Evolutionary conservation across 2,329 filamentous ascomycete genomes (phyloP).

Genomic region (Phaeophleospora eucalypticola): DNA sequence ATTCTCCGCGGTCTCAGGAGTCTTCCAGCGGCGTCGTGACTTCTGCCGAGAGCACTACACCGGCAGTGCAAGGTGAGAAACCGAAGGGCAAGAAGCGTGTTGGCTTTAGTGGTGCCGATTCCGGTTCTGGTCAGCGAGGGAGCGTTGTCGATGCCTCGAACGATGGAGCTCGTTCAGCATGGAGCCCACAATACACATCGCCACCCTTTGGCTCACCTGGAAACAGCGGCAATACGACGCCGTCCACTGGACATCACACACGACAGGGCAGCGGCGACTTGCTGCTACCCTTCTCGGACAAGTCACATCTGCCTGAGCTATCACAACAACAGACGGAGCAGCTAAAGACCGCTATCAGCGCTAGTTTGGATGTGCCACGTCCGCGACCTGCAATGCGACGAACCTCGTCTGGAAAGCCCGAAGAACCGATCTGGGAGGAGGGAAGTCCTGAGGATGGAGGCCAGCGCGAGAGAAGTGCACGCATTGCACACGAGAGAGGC

Average conservation of each 20-base stretch:
- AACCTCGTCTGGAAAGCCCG: conserved; percentile 2
- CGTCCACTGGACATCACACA: conserved; percentile 13
- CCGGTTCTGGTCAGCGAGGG: conserved; percentile 13
- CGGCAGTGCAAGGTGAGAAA: conserved; percentile 11
- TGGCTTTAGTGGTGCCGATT: conserved; percentile 21
- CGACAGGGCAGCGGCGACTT: conserved; percentile 16
- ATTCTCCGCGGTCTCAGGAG: conserved; percentile 3
- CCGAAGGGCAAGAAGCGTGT: conserved; percentile 24
- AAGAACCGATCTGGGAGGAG: conserved; percentile 23
- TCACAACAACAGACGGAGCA: conserved; percentile 31
- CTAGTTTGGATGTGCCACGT: conserved; percentile 20
- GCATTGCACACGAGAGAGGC: conserved; percentile 33
- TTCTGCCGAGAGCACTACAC: conserved; percentile 15
- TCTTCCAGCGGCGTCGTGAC: conserved; percentile 15
- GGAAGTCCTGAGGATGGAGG: conserved; percentile 15
- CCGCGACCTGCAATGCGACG: conserved; percentile 30
- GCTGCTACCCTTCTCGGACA: conserved; percentile 14
- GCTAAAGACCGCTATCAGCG: conserved; percentile 26
- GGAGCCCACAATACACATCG: conserved; percentile 2
- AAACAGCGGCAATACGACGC: conserved; percentile 18
- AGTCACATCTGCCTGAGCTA: conserved; percentile 29
- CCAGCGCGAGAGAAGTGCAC: conserved; percentile 23
- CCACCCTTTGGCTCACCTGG: conserved; percentile 15
- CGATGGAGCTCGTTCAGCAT: conserved; percentile 13
- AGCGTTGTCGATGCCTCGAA: conserved; percentile 14